Evolutionary conservation across 192 early-diverging fungal genomes (phyloP), one percentile per base, ranked within the genome.

Genomic region (Fimicolochytrium jonesii): DNA sequence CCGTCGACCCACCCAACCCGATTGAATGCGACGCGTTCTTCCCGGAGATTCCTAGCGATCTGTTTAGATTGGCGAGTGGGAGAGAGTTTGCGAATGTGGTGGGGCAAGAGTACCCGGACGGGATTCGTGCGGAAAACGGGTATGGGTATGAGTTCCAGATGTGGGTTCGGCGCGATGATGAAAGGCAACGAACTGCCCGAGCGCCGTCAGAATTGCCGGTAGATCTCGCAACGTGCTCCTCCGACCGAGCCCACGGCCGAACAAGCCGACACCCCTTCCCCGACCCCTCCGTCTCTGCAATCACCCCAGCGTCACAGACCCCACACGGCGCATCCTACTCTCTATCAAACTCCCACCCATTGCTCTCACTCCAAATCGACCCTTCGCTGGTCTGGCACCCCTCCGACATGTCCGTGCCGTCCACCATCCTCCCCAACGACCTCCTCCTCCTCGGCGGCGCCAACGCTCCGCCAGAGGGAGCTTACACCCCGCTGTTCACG

Each of bases 21-120:
- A 75, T 88, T 13, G 64, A 42, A 6, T 92, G 86, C 61, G 92
- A 93, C 60, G 77, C 85, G 0, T 94, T 90, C 60, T 92, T 93
- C 60, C 91, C 91, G 0, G 63, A 61, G 30, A 72, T 91, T 20
- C 73, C 76, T 20, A 29, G 17, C 1, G 47, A 63, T 4, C 50
- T 63, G 17, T 86, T 76, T 53, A 47, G 47, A 9, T 34, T 56
- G 11, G 75, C 75, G 52, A 58, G 67, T 3, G 75, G 82, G 46
- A 61, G 70, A n/a, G 83, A 82, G 17, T 54, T 88, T 0, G 71
- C 74, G 30, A 42, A 64, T 3, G 73, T 78, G 28, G 80, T 71
- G 13, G 71, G 60, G 15, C 60, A 68, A 7, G 53, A 41, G 0
- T 75, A 77, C 15, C 72, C 72, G 26, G 48, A 39, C 2, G 80